Conservation (phyloP, 225 moss, liverwort and hornwort species). For the Rhytidiadelphus loreus region DNA sequence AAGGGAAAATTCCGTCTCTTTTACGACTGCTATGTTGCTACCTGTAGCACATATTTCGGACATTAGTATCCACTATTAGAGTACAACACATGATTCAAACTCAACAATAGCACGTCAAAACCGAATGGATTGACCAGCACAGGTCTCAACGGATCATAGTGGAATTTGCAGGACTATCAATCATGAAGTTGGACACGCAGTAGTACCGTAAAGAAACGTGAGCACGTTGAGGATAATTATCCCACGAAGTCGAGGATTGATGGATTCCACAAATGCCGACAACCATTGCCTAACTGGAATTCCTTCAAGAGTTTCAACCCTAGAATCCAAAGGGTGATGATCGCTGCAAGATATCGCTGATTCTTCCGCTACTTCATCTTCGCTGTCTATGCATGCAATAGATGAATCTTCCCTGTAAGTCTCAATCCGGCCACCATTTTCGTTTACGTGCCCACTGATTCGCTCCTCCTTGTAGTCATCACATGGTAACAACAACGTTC, state of each 20-base stretch:
- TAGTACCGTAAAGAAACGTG: constrained; percentile 58
- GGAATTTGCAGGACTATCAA: not conserved
- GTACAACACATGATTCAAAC: not conserved
- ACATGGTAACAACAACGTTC: not conserved
- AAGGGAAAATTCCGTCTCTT: constrained; percentile 39
- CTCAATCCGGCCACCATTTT: not conserved
- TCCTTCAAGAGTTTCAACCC: constrained; percentile 28
- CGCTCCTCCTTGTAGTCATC: constrained; percentile 5
- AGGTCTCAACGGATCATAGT: not conserved
- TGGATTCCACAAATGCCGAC: constrained; percentile 11
- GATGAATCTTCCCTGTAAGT: not conserved
- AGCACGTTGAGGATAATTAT: constrained; percentile 56
- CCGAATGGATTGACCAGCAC: not conserved
- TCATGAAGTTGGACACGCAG: not conserved
- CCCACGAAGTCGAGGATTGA: constrained; percentile 53
- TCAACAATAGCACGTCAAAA: not conserved
- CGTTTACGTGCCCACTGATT: not conserved
- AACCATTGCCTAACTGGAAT: constrained; percentile 16
- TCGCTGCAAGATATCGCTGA: not conserved
- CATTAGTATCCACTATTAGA: not conserved
- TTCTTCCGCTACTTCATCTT: not conserved
- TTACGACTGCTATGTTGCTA: constrained; percentile 62
- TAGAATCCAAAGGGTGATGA: constrained; percentile 10
- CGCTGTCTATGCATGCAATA: not conserved
- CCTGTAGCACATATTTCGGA: constrained; percentile 29